These are phyloP conservation scores for Pestalotiopsis sp. DNA, from an alignment of 2,329 filamentous ascomycete species.

Conservation along the genomic window DNA sequence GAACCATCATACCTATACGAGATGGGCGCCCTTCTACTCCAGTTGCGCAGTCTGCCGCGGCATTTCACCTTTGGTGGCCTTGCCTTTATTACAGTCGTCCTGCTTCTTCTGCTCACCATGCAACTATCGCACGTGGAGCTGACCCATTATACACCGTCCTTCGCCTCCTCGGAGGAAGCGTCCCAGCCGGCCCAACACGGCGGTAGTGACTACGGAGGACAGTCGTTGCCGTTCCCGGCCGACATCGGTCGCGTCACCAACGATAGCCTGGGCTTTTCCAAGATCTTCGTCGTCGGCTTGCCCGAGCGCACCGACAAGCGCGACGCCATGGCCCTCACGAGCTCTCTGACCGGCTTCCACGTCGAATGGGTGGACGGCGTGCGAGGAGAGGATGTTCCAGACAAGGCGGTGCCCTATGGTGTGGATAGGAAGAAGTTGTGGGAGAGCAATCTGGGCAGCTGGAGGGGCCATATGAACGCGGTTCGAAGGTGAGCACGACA, in stretches of 20 bases:
- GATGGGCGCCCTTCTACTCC: neutral
- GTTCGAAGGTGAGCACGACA: slow-evolving; percentile 26
- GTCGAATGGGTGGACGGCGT: slow-evolving; percentile 48
- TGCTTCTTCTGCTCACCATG: slow-evolving; percentile 2
- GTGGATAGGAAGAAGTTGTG: slow-evolving; percentile 27
- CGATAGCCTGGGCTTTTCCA: slow-evolving; percentile 31
- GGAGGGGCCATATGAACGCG: slow-evolving; percentile 43
- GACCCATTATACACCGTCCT: no score
- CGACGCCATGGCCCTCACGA: slow-evolving; percentile 47
- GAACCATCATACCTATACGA: neutral
- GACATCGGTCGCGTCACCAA: slow-evolving; percentile 28
- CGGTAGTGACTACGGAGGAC: neutral
- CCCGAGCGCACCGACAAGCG: slow-evolving; percentile 50
- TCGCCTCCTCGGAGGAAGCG: no score
- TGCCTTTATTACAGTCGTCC: slow-evolving; percentile 1
- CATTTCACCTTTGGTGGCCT: neutral
- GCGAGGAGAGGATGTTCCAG: slow-evolving; percentile 37
- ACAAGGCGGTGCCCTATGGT: slow-evolving; percentile 43
- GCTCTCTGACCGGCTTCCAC: slow-evolving; percentile 42
- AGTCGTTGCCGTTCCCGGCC: neutral
- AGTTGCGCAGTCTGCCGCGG: slow-evolving; percentile 7
- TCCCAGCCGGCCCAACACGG: neutral
- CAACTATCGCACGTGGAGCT: neutral
- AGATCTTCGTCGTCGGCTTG: slow-evolving; percentile 44
- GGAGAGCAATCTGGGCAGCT: slow-evolving; percentile 41